A percentile compares a stretch with the other conserved stretches of the same genome.
Evolutionary conservation across 78 protist genomes (phyloP).

Genomic region (Dictyostelium firmibasis): DNA sequence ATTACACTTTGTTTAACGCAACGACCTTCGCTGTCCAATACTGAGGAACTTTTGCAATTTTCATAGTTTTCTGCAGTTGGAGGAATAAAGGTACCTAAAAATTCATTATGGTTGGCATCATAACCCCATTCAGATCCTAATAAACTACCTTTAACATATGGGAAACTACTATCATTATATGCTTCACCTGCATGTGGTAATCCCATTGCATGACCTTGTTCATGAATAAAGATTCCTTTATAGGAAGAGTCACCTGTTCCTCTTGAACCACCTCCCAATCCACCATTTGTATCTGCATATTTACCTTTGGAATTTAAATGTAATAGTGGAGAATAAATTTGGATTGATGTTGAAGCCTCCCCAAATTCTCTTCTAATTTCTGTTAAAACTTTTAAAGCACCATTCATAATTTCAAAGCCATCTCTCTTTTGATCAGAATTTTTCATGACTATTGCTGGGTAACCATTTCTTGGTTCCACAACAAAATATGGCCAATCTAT

Average conservation of each 20-base stretch:
- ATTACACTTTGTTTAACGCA: slow-evolving; percentile 42
- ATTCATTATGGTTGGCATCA: slow-evolving; percentile 8
- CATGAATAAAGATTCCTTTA: slow-evolving; percentile 50
- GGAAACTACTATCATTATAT: background rate
- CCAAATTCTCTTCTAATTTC: background rate
- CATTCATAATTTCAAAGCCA: slow-evolving; percentile 4
- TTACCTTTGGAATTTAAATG: background rate
- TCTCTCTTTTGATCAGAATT: background rate
- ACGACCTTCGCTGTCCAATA: background rate
- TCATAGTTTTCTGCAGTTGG: background rate
- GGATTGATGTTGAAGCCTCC: background rate
- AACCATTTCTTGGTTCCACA: background rate
- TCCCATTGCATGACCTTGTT: slow-evolving; percentile 65
- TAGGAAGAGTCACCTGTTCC: slow-evolving; percentile 25
- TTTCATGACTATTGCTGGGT: background rate
- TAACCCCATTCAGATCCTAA: slow-evolving; percentile 43
- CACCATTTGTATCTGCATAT: slow-evolving; percentile 17
- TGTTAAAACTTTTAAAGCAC: background rate
- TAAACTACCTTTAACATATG: slow-evolving; percentile 29
- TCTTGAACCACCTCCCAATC: background rate
- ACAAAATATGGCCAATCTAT: slow-evolving; percentile 1
- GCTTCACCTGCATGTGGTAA: slow-evolving; percentile 34
- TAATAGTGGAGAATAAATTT: slow-evolving; percentile 7
- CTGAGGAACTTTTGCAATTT: background rate
- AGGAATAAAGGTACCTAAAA: slow-evolving; percentile 21